A percentile compares a stretch with the other conserved stretches of the same genome.
Conservation (phyloP, 495 filamentous ascomycete species). For the Neurospora terricola region DNA sequence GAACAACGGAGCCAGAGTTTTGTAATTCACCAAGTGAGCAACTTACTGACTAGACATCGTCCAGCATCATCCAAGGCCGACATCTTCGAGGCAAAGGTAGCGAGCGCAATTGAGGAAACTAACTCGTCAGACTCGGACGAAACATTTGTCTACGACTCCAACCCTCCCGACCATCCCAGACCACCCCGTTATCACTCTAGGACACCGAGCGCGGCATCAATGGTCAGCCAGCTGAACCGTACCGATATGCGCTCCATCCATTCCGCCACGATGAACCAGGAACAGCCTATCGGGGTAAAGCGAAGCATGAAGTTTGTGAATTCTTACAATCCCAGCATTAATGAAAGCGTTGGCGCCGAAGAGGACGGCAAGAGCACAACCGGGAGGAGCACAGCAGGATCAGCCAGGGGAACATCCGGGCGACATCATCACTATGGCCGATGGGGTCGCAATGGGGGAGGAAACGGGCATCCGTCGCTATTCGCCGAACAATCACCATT, state of each 20-base stretch:
- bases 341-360: slow-evolving; percentile 46
- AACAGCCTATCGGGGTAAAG: slow-evolving; percentile 65
- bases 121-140: slow-evolving; percentile 93
- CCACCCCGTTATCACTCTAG: slow-evolving; percentile 81
- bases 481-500: slow-evolving; percentile 72
- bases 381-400: slow-evolving; percentile 48
- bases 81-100: slow-evolving; percentile 94
- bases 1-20: slow-evolving; percentile 17
- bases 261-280: slow-evolving; percentile 49
- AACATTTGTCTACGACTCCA: slow-evolving; percentile 98
- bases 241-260: slow-evolving; percentile 50
- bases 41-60: slow-evolving; percentile 42
- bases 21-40: slow-evolving; percentile 28
- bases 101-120: slow-evolving; percentile 82
- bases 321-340: slow-evolving; percentile 53
- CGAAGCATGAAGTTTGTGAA: slow-evolving; percentile 98
- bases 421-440: slow-evolving; percentile 67
- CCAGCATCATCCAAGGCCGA: slow-evolving; percentile 91
- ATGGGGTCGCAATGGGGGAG: slow-evolving; percentile 49
- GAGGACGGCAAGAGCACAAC: slow-evolving; percentile 49
- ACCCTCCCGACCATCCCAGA: slow-evolving; percentile 81
- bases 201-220: slow-evolving; percentile 89
- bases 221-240: slow-evolving; percentile 70
- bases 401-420: slow-evolving; percentile 52
- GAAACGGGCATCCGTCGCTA: slow-evolving; percentile 59